A percentile compares a stretch with the other conserved stretches of the same genome.
These are phyloP conservation scores for Colletotrichum chlorophyti DNA, from an alignment of 2,329 filamentous ascomycete genomes.

Conservation along the genomic window DNA sequence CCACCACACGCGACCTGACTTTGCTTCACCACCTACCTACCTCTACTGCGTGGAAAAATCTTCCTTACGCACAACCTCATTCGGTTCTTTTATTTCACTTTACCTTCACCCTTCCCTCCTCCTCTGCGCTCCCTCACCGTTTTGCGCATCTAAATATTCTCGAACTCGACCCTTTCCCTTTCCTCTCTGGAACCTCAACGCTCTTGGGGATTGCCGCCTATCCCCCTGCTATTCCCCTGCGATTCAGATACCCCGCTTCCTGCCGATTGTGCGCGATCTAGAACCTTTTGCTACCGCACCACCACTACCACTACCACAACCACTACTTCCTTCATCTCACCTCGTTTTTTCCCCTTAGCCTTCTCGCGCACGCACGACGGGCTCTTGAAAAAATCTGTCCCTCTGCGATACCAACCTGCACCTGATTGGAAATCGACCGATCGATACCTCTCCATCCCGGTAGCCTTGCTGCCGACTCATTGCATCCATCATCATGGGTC, in stretches of 20 bases:
- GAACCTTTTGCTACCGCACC: constrained; percentile 31
- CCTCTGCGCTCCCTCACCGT: constrained; percentile 3
- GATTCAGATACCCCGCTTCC: constrained; percentile 32
- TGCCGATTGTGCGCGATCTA: constrained; percentile 33
- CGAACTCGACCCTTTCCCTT: constrained; percentile 13
- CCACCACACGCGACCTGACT: constrained; percentile 25
- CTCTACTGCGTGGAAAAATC: constrained; percentile 26
- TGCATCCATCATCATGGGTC: constrained; percentile 75
- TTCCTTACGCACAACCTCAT: constrained; percentile 28
- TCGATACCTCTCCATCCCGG: constrained; percentile 23
- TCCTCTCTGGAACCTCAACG: neutral
- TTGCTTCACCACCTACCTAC: constrained; percentile 13
- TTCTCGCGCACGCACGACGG: constrained; percentile 25
- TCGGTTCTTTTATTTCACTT: constrained; percentile 9
- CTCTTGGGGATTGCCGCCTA: constrained; percentile 23
- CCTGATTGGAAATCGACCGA: constrained; percentile 16
- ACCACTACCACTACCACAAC: constrained; percentile 26
- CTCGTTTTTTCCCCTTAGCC: constrained; percentile 15
- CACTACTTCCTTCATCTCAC: constrained; percentile 13
- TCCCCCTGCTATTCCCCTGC: constrained; percentile 28
- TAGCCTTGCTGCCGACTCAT: constrained; percentile 39
- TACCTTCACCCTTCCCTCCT: constrained; percentile 1
- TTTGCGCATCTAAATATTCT: constrained; percentile 15
- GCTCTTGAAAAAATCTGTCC: constrained; percentile 9
- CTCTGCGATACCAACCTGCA: neutral